Percentiles rank a stretch among this genome's conserved stretches.
Evolutionary conservation across 371 early-diverging fungal species (phyloP).

Genomic region (Gilbertella persicaria): DNA sequence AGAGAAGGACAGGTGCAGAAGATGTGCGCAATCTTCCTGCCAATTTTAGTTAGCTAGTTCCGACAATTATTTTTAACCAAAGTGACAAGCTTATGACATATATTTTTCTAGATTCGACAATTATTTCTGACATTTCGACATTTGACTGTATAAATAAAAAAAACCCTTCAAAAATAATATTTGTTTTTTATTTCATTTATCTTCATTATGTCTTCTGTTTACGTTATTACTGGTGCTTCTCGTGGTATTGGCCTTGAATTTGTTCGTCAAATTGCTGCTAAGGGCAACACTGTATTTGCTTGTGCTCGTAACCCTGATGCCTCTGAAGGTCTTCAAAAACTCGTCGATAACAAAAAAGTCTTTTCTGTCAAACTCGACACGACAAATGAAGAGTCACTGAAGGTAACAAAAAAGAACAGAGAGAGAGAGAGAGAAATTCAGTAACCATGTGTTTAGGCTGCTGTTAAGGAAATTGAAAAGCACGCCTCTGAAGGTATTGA

Average conservation of each 20-base stretch:
- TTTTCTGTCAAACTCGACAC: slow-evolving; percentile 20
- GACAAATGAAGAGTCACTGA: slow-evolving; percentile 12
- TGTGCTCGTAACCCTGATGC: slow-evolving; percentile 21
- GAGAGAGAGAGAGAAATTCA: not conserved
- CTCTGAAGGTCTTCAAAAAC: slow-evolving; percentile 13
- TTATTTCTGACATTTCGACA: no score
- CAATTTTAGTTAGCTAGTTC: no score
- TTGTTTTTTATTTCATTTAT: not conserved
- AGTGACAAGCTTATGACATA: no score
- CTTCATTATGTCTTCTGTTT: slow-evolving; percentile 1
- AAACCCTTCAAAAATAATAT: no score
- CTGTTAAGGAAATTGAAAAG: slow-evolving; percentile 18
- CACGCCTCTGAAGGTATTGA: slow-evolving; percentile 30
- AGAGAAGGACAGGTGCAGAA: no score
- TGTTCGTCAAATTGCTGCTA: slow-evolving; percentile 18
- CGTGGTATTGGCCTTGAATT: slow-evolving; percentile 37
- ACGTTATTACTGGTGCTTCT: slow-evolving; percentile 26
- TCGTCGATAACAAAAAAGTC: slow-evolving; percentile 23
- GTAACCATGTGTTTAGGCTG: slow-evolving; percentile 11
- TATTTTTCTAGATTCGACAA: no score
- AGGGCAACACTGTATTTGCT: slow-evolving; percentile 23
- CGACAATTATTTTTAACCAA: no score
- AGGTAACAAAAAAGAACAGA: slow-evolving; percentile 9
- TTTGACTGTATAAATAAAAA: no score
- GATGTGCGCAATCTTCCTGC: no score